phyloP scores from a whole-genome alignment of 306 rosid species.

The Cyamopsis tetragonoloba region DNA sequence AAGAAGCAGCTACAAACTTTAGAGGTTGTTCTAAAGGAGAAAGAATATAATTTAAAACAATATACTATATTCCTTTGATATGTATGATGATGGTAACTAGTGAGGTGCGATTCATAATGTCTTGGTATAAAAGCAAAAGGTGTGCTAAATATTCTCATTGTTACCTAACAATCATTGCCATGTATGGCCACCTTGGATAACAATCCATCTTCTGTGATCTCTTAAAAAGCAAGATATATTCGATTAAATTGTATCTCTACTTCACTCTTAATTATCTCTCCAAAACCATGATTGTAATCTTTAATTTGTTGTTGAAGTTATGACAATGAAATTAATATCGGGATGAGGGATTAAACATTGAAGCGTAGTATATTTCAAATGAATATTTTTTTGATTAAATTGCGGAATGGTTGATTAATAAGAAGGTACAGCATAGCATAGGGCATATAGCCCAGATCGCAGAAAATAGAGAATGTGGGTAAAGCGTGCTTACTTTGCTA shows the following conservation, averaged over 20 bases:
- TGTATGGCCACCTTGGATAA: constrained; percentile 39
- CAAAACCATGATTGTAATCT: no score
- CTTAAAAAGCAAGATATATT: constrained; percentile 49
- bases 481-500: constrained; percentile 65
- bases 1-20: neutral
- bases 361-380: no score
- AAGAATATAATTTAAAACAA: neutral
- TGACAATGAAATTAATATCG: neutral
- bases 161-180: constrained; percentile 44
- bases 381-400: neutral
- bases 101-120: constrained; percentile 53
- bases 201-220: constrained; percentile 48
- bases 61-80: neutral
- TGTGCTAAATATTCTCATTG: neutral
- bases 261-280: constrained; percentile 19
- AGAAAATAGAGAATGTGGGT: no score
- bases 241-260: constrained; percentile 26
- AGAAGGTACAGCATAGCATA: neutral
- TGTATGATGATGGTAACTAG: constrained; percentile 28
- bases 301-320: no score
- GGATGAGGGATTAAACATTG: neutral
- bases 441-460: no score
- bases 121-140: constrained; percentile 59
- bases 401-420: neutral
- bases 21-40: neutral